Base-by-base conservation (phyloP, 202 grass and related monocot genomes). In the Panicum virgatum region DNA sequence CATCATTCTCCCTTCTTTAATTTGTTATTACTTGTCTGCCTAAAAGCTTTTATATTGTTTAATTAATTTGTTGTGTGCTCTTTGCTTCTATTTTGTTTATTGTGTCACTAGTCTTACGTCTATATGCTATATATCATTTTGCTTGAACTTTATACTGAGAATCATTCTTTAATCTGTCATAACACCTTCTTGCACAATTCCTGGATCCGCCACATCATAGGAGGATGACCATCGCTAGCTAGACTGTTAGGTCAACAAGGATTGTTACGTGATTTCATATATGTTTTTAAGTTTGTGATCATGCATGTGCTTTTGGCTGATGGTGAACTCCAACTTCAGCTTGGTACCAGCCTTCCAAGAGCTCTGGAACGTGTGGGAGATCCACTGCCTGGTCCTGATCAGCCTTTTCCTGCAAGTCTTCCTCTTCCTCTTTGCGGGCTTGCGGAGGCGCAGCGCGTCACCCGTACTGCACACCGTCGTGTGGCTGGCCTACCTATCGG, bases 401-500 rank as follows among this genome's bases (percentile, higher is more conserved):
- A 75, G 72, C 52, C 52, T 58, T 1, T 40, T 16, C 52, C 52
- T 75, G 12, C 72, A 58, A 75, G 72, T 26, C 34, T 57, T 58
- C 20, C 51, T 75, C 19, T 75, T 75, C n/a, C 6, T 58, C 52
- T 40, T 38, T 2, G 73, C 73, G 5, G 73, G 54, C 5, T 5
- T 43, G 14, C 37, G 22, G 14, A 42, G 22, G 22, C 73, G 37
- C n/a, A 76, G 36, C 38, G 1, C 38, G 2, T 44, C 53, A 4
- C 8, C 1, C 8, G 1, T 44, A 1, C 14, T 61, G 0, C 37
- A 18, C 15, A 29, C 7, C 1, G 14, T 60, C 38, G 4, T 76
- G 14, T 76, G 53, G 38, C 54, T 76, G 22, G 54, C 73, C 8
- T 76, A 76, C 23, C 43, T 76, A 0, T 76, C 53, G 14, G 73